Conservation (phyloP, 2,329 filamentous ascomycete species). For the Cladosporium austrohemisphaericum region DNA sequence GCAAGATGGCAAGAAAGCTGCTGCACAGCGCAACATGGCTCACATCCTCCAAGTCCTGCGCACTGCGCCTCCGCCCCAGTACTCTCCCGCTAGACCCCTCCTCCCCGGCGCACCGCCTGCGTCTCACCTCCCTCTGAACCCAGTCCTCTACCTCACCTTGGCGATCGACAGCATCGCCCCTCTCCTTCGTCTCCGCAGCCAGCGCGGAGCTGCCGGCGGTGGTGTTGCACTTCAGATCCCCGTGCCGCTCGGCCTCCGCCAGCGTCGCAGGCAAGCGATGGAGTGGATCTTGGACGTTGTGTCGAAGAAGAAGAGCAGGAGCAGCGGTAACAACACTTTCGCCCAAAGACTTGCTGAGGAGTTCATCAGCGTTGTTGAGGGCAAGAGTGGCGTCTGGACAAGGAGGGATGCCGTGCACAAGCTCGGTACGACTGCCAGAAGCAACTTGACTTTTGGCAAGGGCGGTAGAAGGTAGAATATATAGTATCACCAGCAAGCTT, state of each 20-base stretch:
- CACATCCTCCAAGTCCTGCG: slow-evolving; percentile 78
- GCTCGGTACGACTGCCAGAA: slow-evolving; percentile 70
- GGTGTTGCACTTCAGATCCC: slow-evolving; percentile 81
- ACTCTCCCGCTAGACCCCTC: slow-evolving; percentile 67
- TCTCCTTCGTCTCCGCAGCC: slow-evolving; percentile 71
- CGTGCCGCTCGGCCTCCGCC: slow-evolving; percentile 67
- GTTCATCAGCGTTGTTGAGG: slow-evolving; percentile 82
- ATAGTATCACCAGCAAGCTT: background rate
- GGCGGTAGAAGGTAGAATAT: background rate
- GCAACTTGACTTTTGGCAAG: slow-evolving; percentile 54
- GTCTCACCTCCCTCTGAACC: slow-evolving; percentile 79
- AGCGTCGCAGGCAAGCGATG: slow-evolving; percentile 64
- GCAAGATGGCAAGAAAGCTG: slow-evolving; percentile 82
- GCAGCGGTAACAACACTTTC: slow-evolving; percentile 68
- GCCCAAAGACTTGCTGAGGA: slow-evolving; percentile 79
- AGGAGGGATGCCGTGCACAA: slow-evolving; percentile 75
- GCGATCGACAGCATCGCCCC: slow-evolving; percentile 92
- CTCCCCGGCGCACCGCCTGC: slow-evolving; percentile 72
- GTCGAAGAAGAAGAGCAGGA: slow-evolving; percentile 69
- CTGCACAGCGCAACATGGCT: slow-evolving; percentile 89
- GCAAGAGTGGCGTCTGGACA: slow-evolving; percentile 79
- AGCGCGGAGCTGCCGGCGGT: slow-evolving; percentile 78
- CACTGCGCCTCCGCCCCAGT: slow-evolving; percentile 73
- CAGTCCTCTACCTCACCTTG: slow-evolving; percentile 80
- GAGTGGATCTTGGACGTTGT: slow-evolving; percentile 87